Conservation (phyloP, 352 stramenopile genomes). For the Phytophthora citrophthora region DNA sequence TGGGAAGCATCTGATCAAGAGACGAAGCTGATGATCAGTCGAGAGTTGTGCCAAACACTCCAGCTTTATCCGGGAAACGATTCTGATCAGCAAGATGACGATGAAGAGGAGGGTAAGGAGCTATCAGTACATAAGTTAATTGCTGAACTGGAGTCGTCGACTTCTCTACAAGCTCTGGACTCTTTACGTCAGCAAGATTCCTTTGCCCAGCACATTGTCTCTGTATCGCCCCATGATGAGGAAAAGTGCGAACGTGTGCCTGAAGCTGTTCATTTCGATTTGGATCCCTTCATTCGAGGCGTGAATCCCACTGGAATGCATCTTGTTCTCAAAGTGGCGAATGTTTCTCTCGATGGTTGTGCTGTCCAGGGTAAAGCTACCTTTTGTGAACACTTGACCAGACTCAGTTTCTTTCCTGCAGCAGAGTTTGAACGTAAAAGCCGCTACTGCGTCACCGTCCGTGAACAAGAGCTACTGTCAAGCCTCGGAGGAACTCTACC, state of each 20-base stretch:
- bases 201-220: constrained; percentile 23
- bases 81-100: constrained; percentile 3
- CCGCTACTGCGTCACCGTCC: constrained; percentile 26
- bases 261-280: constrained; percentile 23
- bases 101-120: not conserved
- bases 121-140: constrained; percentile 5
- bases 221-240: constrained; percentile 12
- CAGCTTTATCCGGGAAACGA: constrained; percentile 4
- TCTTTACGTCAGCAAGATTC: constrained; percentile 22
- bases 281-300: constrained; percentile 31
- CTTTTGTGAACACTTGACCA: constrained; percentile 17
- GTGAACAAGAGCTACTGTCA: constrained; percentile 34
- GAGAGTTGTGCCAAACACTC: constrained; percentile 23
- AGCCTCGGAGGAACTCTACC: constrained; percentile 34
- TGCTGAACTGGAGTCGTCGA: constrained; percentile 19
- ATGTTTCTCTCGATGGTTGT: constrained; percentile 29
- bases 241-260: constrained; percentile 23
- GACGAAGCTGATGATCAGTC: constrained; percentile 27
- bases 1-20: constrained; percentile 15
- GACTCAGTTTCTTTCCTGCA: constrained; percentile 29
- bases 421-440: constrained; percentile 35
- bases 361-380: constrained; percentile 30
- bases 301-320: constrained; percentile 25
- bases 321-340: constrained; percentile 33
- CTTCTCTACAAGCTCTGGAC: constrained; percentile 18